These are phyloP conservation scores for Fusarium virguliforme DNA, from an alignment of 2,329 filamentous ascomycete genomes.

Conservation along the genomic window DNA sequence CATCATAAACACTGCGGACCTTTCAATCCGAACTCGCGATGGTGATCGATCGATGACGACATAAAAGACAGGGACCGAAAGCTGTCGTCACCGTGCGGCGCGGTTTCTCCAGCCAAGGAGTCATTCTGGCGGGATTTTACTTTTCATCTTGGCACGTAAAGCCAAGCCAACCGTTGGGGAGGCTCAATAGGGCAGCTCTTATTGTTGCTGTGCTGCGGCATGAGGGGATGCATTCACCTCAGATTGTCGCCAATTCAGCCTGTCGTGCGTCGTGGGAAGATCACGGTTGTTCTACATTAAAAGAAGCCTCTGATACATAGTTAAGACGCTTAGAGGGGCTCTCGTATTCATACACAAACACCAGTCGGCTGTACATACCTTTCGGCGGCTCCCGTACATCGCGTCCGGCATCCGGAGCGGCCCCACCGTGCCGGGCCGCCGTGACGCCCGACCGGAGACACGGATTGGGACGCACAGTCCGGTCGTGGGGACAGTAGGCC, in stretches of 20 bases:
- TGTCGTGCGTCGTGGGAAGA: conserved; percentile 15
- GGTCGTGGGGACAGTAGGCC: neutral
- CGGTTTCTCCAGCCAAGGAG: conserved; percentile 31
- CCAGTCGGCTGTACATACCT: conserved; percentile 6
- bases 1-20: conserved; percentile 29
- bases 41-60: conserved; percentile 51
- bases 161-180: neutral
- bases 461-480: neutral
- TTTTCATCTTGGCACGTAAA: conserved; percentile 1
- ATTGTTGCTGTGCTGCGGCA: neutral
- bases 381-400: neutral
- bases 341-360: conserved; percentile 24
- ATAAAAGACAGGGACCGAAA: conserved; percentile 31
- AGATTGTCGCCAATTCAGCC: conserved; percentile 6
- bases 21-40: conserved; percentile 40
- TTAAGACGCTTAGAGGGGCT: neutral
- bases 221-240: neutral
- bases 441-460: conserved; percentile 17
- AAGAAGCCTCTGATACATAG: conserved; percentile 23
- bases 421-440: conserved; percentile 36
- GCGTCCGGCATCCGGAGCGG: conserved; percentile 33
- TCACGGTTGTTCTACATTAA: conserved; percentile 17
- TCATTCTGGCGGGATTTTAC: conserved; percentile 13
- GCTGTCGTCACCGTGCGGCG: conserved; percentile 43
- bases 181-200: neutral